phyloP scores from a whole-genome alignment of 345 rosid genomes.

The Lumnitzera littorea region DNA sequence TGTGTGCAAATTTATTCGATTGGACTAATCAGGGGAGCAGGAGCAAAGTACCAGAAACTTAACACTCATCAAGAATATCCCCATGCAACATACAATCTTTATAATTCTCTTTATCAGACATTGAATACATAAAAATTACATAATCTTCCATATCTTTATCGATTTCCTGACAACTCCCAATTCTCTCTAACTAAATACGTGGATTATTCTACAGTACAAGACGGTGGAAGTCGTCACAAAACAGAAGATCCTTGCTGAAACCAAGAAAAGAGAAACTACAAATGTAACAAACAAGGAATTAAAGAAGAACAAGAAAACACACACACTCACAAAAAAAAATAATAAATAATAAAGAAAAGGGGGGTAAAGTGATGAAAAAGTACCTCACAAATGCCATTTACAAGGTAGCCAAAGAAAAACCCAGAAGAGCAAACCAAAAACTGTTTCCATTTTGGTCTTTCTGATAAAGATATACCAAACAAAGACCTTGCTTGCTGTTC shows the following conservation, averaged over 20 bases:
- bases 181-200: background rate
- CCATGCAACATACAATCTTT: too few species aligned
- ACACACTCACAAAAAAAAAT: background rate
- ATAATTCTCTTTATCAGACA: too few species aligned
- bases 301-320: background rate
- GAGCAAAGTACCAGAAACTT: too few species aligned
- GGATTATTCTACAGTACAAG: too few species aligned
- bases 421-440: conserved; percentile 90
- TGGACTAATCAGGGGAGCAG: too few species aligned
- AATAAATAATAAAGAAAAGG: too few species aligned
- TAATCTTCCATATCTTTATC: background rate
- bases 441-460: conserved; percentile 69
- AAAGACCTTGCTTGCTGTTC: conserved; percentile 57
- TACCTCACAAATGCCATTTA: conserved; percentile 92
- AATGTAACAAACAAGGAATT: too few species aligned
- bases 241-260: background rate
- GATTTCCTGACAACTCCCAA: background rate
- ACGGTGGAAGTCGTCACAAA: background rate
- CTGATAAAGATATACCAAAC: conserved; percentile 66
- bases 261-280: too few species aligned
- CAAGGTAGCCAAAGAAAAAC: conserved; percentile 92
- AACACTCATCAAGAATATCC: too few species aligned
- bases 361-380: too few species aligned
- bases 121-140: too few species aligned
- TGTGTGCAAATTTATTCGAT: too few species aligned